These are phyloP conservation scores for Pythium scleroteichum DNA, from an alignment of 352 stramenopile genomes.

Conservation along the genomic window DNA sequence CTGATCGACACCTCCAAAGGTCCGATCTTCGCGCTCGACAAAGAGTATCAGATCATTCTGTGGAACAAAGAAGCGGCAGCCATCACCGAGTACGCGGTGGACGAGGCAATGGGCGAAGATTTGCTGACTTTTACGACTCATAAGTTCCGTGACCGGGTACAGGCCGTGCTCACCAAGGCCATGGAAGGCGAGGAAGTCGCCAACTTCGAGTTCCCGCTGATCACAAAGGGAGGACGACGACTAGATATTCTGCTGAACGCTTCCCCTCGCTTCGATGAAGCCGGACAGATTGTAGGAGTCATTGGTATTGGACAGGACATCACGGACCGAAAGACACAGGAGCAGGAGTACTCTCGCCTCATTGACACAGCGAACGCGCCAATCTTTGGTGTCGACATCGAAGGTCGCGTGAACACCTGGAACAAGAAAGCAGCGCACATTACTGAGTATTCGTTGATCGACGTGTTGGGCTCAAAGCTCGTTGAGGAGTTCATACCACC, in stretches of 20 bases:
- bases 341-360: conserved; percentile 84
- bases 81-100: conserved; percentile 86
- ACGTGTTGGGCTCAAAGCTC: conserved; percentile 85
- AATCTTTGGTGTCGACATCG: conserved; percentile 88
- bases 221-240: conserved; percentile 68
- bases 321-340: conserved; percentile 79
- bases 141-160: conserved; percentile 63
- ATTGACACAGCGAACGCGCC: conserved; percentile 91
- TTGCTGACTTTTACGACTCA: conserved; percentile 70
- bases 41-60: conserved; percentile 77
- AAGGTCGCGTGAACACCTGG: conserved; percentile 87
- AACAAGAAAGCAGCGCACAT: conserved; percentile 90
- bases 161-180: conserved; percentile 65
- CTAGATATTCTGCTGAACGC: conserved; percentile 85
- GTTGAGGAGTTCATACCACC: conserved; percentile 90
- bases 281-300: conserved; percentile 71
- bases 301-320: conserved; percentile 84
- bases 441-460: conserved; percentile 88
- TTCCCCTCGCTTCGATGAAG: conserved; percentile 68
- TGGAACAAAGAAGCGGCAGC: conserved; percentile 93
- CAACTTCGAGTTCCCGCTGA: conserved; percentile 86
- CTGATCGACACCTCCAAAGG: conserved; percentile 85
- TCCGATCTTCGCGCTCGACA: conserved; percentile 85
- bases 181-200: conserved; percentile 63
- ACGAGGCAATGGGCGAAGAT: conserved; percentile 84